phyloP scores from a whole-genome alignment of 1,139 yeast genomes.

The Yamadazyma atlantica region DNA sequence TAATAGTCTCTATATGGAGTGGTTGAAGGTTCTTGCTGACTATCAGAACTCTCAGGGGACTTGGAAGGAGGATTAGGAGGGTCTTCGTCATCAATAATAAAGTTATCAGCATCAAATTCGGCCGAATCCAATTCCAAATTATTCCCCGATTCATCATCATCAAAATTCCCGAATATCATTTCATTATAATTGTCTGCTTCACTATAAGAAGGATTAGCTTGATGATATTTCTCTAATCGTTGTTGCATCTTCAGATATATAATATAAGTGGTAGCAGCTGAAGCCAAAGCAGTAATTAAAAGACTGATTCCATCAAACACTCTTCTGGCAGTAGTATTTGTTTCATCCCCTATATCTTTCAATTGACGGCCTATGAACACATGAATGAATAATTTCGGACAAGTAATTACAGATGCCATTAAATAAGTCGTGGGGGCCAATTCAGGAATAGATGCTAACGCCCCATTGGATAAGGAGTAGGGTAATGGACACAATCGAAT shows the following conservation, averaged over 20 bases:
- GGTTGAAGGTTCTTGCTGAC: too few species aligned
- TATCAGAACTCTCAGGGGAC: too few species aligned
- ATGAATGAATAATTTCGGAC: conserved; percentile 80
- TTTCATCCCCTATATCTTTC: conserved; percentile 62
- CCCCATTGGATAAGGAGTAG: conserved; percentile 89
- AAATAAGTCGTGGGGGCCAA: conserved; percentile 61
- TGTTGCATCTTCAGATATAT: conserved; percentile 63
- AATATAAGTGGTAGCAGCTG: conserved; percentile 65
- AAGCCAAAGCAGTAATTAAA: conserved; percentile 53
- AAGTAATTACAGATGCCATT: conserved; percentile 69
- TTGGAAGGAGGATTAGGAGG: too few species aligned
- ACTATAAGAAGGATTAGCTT: neutral
- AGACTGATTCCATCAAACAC: conserved; percentile 66
- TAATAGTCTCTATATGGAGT: conserved; percentile 13
- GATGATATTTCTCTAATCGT: conserved; percentile 35
- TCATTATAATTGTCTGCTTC: conserved; percentile 22
- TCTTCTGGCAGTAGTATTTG: conserved; percentile 51
- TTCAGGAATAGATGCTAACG: conserved; percentile 82
- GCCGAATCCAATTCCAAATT: conserved; percentile 26
- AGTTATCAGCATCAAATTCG: conserved; percentile 20
- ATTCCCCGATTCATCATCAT: conserved; percentile 24
- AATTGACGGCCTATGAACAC: conserved; percentile 79
- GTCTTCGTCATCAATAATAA: conserved; percentile 34
- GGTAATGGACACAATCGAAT: conserved; percentile 90
- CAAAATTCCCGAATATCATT: conserved; percentile 43